Evolutionary conservation across 2,329 filamentous ascomycete genomes (phyloP).

Genomic region (Aspergillus japonicus): DNA sequence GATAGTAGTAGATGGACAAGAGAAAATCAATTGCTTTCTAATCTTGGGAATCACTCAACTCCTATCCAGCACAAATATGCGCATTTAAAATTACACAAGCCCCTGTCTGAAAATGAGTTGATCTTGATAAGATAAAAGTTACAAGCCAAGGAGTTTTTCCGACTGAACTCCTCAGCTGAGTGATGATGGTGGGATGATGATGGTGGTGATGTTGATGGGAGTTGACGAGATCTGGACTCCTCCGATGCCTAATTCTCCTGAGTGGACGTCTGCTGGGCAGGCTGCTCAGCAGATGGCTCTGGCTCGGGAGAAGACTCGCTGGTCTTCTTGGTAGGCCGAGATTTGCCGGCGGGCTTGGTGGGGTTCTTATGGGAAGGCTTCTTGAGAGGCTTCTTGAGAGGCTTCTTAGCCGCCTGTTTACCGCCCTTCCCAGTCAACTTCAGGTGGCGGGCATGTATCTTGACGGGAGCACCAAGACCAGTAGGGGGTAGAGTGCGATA

Average conservation of each 20-base stretch:
- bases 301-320: neutral
- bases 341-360: neutral
- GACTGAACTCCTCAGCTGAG: too few relatives aligned
- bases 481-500: constrained; percentile 15
- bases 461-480: neutral
- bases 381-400: neutral
- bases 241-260: neutral
- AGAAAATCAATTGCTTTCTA: neutral
- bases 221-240: too few relatives aligned
- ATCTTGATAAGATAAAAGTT: neutral
- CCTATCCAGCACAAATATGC: neutral
- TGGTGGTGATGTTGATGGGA: too few relatives aligned
- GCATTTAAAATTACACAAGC: too few relatives aligned
- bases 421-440: too few relatives aligned
- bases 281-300: neutral
- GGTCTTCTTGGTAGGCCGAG: neutral
- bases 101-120: too few relatives aligned
- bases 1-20: neutral
- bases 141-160: neutral
- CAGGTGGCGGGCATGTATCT: too few relatives aligned
- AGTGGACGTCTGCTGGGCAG: neutral
- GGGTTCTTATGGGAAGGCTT: neutral
- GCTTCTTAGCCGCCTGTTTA: neutral
- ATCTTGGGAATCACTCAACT: neutral
- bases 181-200: too few relatives aligned